These are phyloP conservation scores for Candida awuae DNA, from an alignment of 805 yeast species.

Conservation along the genomic window DNA sequence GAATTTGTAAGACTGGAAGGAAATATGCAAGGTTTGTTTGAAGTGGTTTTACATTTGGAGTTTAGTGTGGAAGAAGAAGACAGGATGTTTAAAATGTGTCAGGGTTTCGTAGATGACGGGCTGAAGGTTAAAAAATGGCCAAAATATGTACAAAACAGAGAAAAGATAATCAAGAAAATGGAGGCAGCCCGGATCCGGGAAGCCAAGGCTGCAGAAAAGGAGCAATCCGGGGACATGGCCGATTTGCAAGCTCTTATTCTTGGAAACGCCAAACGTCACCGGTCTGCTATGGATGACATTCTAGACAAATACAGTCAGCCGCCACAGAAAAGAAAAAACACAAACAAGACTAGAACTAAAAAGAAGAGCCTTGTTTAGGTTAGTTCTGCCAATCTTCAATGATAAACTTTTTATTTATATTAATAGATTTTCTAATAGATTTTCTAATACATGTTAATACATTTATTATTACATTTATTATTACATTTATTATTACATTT, in stretches of 20 bases:
- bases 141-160: slow-evolving; percentile 42
- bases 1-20: slow-evolving; percentile 44
- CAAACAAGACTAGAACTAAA: slow-evolving; percentile 1
- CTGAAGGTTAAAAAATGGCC: slow-evolving; percentile 26
- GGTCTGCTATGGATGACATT: slow-evolving; percentile 4
- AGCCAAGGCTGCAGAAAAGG: slow-evolving; percentile 39
- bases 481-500: too few relatives aligned
- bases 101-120: slow-evolving; percentile 30
- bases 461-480: too few relatives aligned
- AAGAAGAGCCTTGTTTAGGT: background rate
- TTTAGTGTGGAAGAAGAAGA: slow-evolving; percentile 50
- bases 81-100: slow-evolving; percentile 48
- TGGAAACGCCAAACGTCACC: slow-evolving; percentile 4
- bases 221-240: background rate
- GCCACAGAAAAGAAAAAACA: background rate
- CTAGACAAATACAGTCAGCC: slow-evolving; percentile 1
- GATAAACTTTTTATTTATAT: background rate
- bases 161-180: slow-evolving; percentile 39
- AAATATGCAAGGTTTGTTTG: slow-evolving; percentile 62
- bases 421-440: too few relatives aligned
- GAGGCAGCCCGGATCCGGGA: slow-evolving; percentile 49
- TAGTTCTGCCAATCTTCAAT: too few relatives aligned
- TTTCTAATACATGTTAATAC: too few relatives aligned
- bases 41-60: slow-evolving; percentile 70
- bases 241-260: slow-evolving; percentile 8